Percentiles rank a stretch among this genome's conserved stretches.
Conservation (phyloP, 2,329 filamentous ascomycete species). For the Claviceps africana region DNA sequence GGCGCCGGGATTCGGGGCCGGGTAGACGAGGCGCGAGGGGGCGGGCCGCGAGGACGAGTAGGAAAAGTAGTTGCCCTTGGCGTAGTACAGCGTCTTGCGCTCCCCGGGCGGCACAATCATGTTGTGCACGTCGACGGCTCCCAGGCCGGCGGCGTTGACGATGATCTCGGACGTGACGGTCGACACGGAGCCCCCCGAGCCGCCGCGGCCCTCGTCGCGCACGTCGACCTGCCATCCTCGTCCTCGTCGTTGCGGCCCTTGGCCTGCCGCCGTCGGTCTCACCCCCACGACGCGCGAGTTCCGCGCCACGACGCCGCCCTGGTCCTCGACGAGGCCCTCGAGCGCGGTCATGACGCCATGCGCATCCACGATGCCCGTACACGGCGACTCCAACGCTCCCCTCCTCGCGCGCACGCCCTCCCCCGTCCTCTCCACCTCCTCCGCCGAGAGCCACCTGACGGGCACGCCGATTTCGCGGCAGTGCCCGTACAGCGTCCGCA, state of each 20-base stretch:
- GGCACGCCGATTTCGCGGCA: conserved; percentile 43
- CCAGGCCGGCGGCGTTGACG: conserved; percentile 76
- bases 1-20: conserved; percentile 66
- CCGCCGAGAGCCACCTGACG: conserved; percentile 50
- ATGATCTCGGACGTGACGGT: conserved; percentile 61
- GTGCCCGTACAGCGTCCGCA: conserved; percentile 35
- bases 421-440: conserved; percentile 52
- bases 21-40: conserved; percentile 69
- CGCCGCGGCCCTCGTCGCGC: conserved; percentile 15
- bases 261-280: conserved; percentile 28
- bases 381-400: conserved; percentile 69
- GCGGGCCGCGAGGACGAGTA: conserved; percentile 52
- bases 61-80: conserved; percentile 91
- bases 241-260: conserved; percentile 16
- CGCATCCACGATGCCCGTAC: conserved; percentile 81
- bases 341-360: conserved; percentile 75
- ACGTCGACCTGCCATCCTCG: conserved; percentile 53
- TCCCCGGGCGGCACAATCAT: conserved; percentile 52
- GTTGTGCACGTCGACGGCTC: conserved; percentile 65
- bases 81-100: conserved; percentile 56
- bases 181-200: conserved; percentile 35
- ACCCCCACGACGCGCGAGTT: conserved; percentile 51
- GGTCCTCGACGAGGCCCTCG: conserved; percentile 61
- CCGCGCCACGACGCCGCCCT: conserved; percentile 55
- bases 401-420: conserved; percentile 59